Percentiles rank a stretch among this genome's conserved stretches.
Conservation (phyloP, 257 asterid species). For the Buddleja alternifolia region DNA sequence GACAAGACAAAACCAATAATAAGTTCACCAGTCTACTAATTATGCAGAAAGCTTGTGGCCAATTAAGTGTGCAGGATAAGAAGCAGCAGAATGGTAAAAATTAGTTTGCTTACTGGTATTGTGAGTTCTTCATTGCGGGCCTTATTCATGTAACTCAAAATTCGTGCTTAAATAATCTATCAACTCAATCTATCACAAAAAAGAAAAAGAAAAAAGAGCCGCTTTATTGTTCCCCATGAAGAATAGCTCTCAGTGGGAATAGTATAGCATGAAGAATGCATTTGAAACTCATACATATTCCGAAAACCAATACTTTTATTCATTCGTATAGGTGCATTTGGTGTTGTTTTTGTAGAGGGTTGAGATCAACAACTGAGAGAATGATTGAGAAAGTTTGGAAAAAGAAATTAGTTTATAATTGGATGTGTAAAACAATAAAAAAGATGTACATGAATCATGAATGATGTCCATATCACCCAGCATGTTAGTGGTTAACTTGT, state of each 20-base stretch:
- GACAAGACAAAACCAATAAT: background rate
- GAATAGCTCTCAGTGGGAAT: conserved; percentile 9
- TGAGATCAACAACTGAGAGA: too few species aligned
- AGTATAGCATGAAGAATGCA: background rate
- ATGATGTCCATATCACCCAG: too few species aligned
- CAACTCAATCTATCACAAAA: background rate
- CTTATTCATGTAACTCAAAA: background rate
- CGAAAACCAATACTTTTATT: background rate
- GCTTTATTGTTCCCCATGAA: background rate
- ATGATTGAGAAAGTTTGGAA: too few species aligned
- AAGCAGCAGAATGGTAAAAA: background rate
- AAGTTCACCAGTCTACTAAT: background rate
- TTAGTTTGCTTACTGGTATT: background rate
- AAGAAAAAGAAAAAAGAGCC: background rate
- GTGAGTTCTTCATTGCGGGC: background rate
- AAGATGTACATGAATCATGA: too few species aligned
- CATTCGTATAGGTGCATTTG: background rate
- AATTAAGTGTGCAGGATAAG: background rate
- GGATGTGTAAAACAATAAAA: too few species aligned
- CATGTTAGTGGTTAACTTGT: too few species aligned
- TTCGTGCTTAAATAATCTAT: background rate
- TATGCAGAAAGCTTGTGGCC: background rate
- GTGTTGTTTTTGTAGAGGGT: background rate
- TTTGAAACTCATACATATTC: background rate
- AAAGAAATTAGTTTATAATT: too few species aligned